Percentiles rank a stretch among this genome's conserved stretches.
These are phyloP conservation scores for Phoma herbarum DNA, from an alignment of 2,329 filamentous ascomycete species.

Conservation along the genomic window DNA sequence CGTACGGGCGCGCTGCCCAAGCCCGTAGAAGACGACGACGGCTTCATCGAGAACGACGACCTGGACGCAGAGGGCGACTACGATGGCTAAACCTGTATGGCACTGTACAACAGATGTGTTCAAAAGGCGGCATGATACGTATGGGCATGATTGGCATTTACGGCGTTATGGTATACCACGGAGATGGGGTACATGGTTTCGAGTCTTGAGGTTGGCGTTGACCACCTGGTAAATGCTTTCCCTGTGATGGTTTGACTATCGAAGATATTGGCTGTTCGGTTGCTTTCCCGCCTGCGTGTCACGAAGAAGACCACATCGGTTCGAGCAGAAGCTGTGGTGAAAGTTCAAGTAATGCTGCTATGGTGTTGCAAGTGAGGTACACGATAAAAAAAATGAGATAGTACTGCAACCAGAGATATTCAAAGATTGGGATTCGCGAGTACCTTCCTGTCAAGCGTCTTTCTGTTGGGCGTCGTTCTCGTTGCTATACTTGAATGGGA, in stretches of 20 bases:
- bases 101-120: conserved; percentile 26
- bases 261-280: neutral
- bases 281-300: neutral
- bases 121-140: conserved; percentile 22
- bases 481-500: neutral
- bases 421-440: neutral
- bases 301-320: neutral
- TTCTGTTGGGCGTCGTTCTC: neutral
- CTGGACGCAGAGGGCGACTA: conserved; percentile 52
- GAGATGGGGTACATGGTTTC: conserved; percentile 23
- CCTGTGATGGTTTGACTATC: conserved; percentile 3
- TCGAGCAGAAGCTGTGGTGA: neutral
- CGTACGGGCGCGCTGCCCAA: conserved; percentile 38
- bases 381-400: neutral
- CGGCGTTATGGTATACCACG: conserved; percentile 41
- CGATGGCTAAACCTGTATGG: conserved; percentile 31
- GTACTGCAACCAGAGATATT: neutral
- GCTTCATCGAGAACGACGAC: conserved; percentile 52
- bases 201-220: conserved; percentile 4
- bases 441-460: neutral
- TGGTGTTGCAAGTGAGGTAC: neutral
- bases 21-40: conserved; percentile 45
- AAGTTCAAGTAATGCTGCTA: neutral
- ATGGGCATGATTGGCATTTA: conserved; percentile 27
- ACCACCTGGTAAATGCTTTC: conserved; percentile 17